Evolutionary conservation across 2,329 filamentous ascomycete species (phyloP).

Genomic region (Colletotrichum ledebouriae): DNA sequence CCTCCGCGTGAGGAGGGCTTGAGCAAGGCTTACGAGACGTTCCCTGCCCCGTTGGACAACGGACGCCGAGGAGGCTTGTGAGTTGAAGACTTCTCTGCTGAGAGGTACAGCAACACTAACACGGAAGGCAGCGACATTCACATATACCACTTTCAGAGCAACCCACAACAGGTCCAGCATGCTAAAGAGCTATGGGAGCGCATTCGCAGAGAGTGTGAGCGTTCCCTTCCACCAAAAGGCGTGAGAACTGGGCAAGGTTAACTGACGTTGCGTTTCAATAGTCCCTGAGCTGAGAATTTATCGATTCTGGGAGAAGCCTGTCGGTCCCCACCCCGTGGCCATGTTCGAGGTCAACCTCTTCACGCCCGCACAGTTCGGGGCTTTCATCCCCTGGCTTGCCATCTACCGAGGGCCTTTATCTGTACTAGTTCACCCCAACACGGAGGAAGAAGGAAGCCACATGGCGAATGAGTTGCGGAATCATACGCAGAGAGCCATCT

Average conservation of each 20-base stretch:
- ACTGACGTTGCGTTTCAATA: slow-evolving; percentile 50
- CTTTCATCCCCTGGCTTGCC: slow-evolving; percentile 87
- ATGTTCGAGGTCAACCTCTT: slow-evolving; percentile 97
- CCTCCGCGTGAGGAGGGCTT: slow-evolving; percentile 65
- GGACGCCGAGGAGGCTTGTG: slow-evolving; percentile 79
- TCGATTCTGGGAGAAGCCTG: slow-evolving; percentile 78
- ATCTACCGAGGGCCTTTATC: slow-evolving; percentile 86
- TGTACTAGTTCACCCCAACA: slow-evolving; percentile 87
- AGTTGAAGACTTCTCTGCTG: slow-evolving; percentile 47
- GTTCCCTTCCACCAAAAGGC: too few species aligned
- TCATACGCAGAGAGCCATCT: slow-evolving; percentile 77
- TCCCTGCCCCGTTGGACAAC: slow-evolving; percentile 76
- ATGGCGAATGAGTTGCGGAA: slow-evolving; percentile 61
- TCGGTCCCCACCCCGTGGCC: slow-evolving; percentile 85
- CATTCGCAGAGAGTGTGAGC: slow-evolving; percentile 82
- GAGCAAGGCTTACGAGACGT: slow-evolving; percentile 79
- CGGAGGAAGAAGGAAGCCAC: slow-evolving; percentile 58
- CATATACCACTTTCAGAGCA: slow-evolving; percentile 82
- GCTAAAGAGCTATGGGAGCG: slow-evolving; percentile 82
- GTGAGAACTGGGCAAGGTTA: too few species aligned
- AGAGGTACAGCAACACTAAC: neutral
- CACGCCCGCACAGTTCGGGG: slow-evolving; percentile 88
- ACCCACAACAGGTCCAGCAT: slow-evolving; percentile 73
- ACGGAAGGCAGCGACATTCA: slow-evolving; percentile 75
- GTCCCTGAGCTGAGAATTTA: slow-evolving; percentile 91